Base-by-base conservation (phyloP, 2,329 filamentous ascomycete species). In the Cladosporium halotolerans region DNA sequence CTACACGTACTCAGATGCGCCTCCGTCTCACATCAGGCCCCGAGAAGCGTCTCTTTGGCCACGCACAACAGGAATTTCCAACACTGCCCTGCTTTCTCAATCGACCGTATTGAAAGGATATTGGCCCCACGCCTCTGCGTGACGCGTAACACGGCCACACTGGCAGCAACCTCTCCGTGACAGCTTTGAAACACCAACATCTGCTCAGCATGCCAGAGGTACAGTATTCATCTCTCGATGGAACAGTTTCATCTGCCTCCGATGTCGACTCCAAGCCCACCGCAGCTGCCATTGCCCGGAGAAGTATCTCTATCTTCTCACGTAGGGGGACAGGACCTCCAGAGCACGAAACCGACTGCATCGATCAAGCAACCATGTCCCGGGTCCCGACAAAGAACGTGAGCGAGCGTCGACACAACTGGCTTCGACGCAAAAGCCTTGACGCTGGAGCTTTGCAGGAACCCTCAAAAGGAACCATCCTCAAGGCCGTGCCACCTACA, bases 251-350 rank as follows among this genome's bases (percentile, higher is more conserved):
- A n/a, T 8, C 18, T 23, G 8, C 41, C 34, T 19, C 40, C 9
- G 45, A 43, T 10, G 16, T 34, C n/a, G 39, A 19, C 14, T 48
- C 16, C 19, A 45, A 33, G 28, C 54, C 52, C 4, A 9, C 32
- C 13, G 14, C 39, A 36, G 13, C 44, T 34, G 23, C 8, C 18
- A 56, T 55, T 13, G 55, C 60, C 23, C 55, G 66, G 52, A 59
- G 67, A 41, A 68, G 62, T 56, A 60, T 63, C 19, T 70, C 67
- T 6, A 69, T 71, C 57, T 71, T 71, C 56, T 69, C 66, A 45
- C 56, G 67, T n/a, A 60, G 61, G 55, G 67, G 67, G 18, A 59
- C 60, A 34, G 58, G 63, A 14, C 60, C 62, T 13, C 60, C 63
- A 2, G 60, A 62, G 33, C 55, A 59, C 6, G 60, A 45, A 18